phyloP scores from a whole-genome alignment of 2,329 filamentous ascomycete genomes.

The Phialemonium atrogriseum region DNA sequence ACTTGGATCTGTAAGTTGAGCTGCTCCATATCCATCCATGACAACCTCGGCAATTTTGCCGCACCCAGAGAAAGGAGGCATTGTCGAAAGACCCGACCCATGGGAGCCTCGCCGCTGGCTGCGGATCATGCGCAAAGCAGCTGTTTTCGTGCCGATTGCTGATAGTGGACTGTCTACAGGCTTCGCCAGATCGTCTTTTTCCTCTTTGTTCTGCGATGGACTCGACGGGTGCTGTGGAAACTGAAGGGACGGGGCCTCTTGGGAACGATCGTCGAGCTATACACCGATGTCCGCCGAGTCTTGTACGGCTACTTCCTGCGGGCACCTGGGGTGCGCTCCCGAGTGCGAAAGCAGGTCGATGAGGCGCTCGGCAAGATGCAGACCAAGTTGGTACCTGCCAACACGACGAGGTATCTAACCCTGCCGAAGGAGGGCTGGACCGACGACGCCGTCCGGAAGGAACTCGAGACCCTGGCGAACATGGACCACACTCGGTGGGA shows the following conservation, averaged over 20 bases:
- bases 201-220: constrained; percentile 78
- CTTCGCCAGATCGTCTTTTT: constrained; percentile 83
- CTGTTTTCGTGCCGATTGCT: no score
- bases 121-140: no score
- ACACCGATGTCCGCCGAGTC: constrained; percentile 60
- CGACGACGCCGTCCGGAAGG: constrained; percentile 67
- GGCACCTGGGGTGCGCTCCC: constrained; percentile 74
- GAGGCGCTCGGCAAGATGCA: constrained; percentile 76
- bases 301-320: constrained; percentile 81
- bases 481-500: constrained; percentile 98
- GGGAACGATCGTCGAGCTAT: constrained; percentile 69
- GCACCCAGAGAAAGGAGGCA: not conserved
- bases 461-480: constrained; percentile 68
- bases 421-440: constrained; percentile 81
- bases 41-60: not conserved
- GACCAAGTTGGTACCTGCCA: constrained; percentile 70
- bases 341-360: constrained; percentile 77
- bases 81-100: no score
- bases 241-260: constrained; percentile 82
- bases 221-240: constrained; percentile 72
- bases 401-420: constrained; percentile 62
- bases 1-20: constrained; percentile 60
- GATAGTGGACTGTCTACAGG: constrained; percentile 41
- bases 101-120: no score
- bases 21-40: constrained; percentile 3